Conservation (phyloP, 2,329 filamentous ascomycete genomes). For the Fusarium torulosum region DNA sequence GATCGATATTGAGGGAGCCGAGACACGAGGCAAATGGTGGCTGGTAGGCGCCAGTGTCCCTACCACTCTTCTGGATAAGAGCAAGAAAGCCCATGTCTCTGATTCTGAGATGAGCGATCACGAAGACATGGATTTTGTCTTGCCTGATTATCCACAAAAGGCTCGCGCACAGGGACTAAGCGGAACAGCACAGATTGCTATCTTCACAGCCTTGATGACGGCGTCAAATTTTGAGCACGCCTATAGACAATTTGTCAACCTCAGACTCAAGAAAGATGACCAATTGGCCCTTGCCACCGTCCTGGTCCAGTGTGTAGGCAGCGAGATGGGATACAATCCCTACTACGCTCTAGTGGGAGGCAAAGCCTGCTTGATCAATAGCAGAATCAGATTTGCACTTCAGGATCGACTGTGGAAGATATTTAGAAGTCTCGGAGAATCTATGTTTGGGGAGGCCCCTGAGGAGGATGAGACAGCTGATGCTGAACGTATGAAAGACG, state of each 20-base stretch:
- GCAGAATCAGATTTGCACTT: conserved; percentile 83
- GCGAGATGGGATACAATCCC: conserved; percentile 87
- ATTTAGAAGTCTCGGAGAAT: conserved; percentile 88
- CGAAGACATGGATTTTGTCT: conserved; percentile 61
- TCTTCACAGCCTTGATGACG: conserved; percentile 92
- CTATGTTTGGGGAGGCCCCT: conserved; percentile 73
- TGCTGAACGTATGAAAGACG: conserved; percentile 60
- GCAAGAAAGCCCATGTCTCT: conserved; percentile 30
- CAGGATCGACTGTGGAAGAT: conserved; percentile 89
- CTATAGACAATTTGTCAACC: conserved; percentile 80
- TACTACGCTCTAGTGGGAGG: conserved; percentile 91
- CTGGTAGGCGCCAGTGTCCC: conserved; percentile 94
- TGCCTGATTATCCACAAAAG: conserved; percentile 78
- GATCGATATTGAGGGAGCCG: conserved; percentile 83
- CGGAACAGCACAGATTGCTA: conserved; percentile 86
- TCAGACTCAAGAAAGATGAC: conserved; percentile 87
- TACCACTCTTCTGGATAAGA: conserved; percentile 50
- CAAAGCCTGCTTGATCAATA: conserved; percentile 77
- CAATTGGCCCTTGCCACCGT: conserved; percentile 89
- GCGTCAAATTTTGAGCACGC: conserved; percentile 88
- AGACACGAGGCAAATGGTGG: conserved; percentile 98
- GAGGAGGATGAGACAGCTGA: conserved; percentile 68
- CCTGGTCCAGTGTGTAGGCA: conserved; percentile 85
- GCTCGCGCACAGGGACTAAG: conserved; percentile 87
- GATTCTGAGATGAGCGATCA: conserved; percentile 53